These are phyloP conservation scores for Ceratocystiopsis minuta DNA, from an alignment of 2,329 filamentous ascomycete genomes.

Conservation along the genomic window DNA sequence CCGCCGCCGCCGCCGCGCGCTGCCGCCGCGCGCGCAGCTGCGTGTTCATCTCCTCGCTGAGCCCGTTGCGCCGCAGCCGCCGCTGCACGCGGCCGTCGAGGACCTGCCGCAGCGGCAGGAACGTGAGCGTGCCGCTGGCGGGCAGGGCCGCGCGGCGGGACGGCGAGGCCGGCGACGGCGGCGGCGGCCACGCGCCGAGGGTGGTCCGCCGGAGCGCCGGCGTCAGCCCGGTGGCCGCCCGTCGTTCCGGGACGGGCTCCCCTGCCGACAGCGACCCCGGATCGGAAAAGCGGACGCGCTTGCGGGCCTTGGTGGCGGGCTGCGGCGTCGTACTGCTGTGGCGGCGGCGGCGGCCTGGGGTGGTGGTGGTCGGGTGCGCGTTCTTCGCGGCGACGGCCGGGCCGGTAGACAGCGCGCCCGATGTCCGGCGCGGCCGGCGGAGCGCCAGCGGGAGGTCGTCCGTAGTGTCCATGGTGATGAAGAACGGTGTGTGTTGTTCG, in stretches of 20 bases:
- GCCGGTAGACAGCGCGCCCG: constrained; percentile 7
- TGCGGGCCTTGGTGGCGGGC: constrained; percentile 15
- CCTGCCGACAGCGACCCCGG: constrained; percentile 20
- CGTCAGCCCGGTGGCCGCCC: constrained; percentile 33
- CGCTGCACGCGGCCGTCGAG: constrained; percentile 39
- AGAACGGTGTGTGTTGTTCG: too few species aligned
- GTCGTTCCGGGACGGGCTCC: not conserved
- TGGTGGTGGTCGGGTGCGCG: too few species aligned
- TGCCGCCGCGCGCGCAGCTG: constrained; percentile 29
- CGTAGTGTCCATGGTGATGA: constrained; percentile 22
- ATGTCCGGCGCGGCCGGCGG: constrained; percentile 29
- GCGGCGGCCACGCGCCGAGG: constrained; percentile 25
- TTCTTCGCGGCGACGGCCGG: not conserved
- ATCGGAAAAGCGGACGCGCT: constrained; percentile 41
- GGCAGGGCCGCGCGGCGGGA: constrained; percentile 9
- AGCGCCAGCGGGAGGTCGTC: constrained; percentile 35
- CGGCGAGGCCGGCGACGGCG: constrained; percentile 2
- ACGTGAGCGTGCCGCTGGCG: constrained; percentile 24
- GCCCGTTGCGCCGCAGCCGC: constrained; percentile 33
- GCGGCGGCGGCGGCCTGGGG: not conserved
- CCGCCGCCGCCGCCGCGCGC: constrained; percentile 19
- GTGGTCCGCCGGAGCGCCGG: constrained; percentile 37
- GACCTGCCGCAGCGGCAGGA: constrained; percentile 29
- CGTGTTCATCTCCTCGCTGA: constrained; percentile 40
- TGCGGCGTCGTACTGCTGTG: constrained; percentile 4